A percentile compares a stretch with the other conserved stretches of the same genome.
Evolutionary conservation across 805 yeast species (phyloP).

Genomic region (Candida ponderosae): DNA sequence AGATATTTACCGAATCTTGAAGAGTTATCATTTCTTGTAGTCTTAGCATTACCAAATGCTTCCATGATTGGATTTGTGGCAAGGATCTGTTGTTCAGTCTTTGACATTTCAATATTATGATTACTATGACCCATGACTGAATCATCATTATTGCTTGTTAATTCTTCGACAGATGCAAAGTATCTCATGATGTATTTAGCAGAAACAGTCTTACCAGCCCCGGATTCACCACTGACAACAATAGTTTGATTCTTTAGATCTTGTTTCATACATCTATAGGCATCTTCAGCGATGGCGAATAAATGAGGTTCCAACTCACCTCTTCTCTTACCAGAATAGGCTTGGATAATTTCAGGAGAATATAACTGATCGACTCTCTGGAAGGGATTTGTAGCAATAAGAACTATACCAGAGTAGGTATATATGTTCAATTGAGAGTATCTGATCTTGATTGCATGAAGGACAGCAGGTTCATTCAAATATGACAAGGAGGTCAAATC

Average conservation of each 20-base stretch:
- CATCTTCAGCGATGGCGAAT: conserved; percentile 97
- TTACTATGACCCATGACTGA: conserved; percentile 29
- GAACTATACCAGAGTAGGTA: conserved; percentile 93
- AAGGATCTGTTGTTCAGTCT: conserved; percentile 86
- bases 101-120: conserved; percentile 60
- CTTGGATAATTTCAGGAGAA: conserved; percentile 88
- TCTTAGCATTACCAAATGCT: conserved; percentile 97
- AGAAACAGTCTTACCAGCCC: conserved; percentile 97
- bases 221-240: conserved; percentile 95
- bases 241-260: conserved; percentile 87
- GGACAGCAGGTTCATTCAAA: conserved; percentile 91
- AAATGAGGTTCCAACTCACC: conserved; percentile 97
- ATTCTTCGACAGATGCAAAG: conserved; percentile 84
- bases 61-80: conserved; percentile 98
- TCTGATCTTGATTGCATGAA: conserved; percentile 86
- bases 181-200: conserved; percentile 97
- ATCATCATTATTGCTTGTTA: conserved; percentile 21
- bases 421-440: conserved; percentile 86
- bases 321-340: conserved; percentile 85
- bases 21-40: conserved; percentile 94
- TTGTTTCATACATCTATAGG: conserved; percentile 87
- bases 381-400: conserved; percentile 94
- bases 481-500: conserved; percentile 90
- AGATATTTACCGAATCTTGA: conserved; percentile 96
- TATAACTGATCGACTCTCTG: conserved; percentile 87